Conservation (phyloP, 331 rosid species). For the Prunus yedoensis region DNA sequence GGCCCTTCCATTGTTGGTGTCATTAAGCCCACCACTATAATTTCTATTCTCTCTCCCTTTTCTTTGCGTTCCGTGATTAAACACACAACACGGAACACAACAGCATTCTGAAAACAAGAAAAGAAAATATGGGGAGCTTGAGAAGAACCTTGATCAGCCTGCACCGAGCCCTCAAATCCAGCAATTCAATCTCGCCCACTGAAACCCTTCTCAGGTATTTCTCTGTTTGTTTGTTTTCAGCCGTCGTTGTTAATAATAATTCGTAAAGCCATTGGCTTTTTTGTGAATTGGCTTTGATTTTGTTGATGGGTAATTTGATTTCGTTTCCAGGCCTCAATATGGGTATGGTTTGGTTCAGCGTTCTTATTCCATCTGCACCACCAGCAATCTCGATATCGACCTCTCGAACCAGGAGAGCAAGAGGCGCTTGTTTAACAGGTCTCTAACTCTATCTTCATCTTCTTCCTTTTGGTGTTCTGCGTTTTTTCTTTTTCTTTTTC, state of each 20-base stretch:
- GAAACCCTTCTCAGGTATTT: constrained; percentile 22
- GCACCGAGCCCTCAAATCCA: constrained; percentile 32
- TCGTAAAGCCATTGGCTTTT: not conserved
- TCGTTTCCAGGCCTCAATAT: constrained; percentile 27
- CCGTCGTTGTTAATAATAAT: not conserved
- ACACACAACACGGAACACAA: not conserved
- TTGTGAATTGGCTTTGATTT: not conserved
- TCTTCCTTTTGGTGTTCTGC: not conserved
- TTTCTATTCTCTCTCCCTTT: no score
- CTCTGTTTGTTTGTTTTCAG: constrained; percentile 1
- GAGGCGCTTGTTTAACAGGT: constrained; percentile 78
- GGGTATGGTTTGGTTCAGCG: constrained; percentile 17
- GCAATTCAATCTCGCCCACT: constrained; percentile 9
- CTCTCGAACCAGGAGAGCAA: constrained; percentile 72
- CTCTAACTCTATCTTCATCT: not conserved
- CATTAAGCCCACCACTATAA: not conserved
- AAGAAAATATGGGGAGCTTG: constrained; percentile 40
- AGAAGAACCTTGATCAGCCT: constrained; percentile 31
- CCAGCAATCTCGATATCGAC: constrained; percentile 39
- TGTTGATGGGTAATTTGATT: not conserved
- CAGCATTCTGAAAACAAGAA: not conserved
- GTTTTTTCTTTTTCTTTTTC: not conserved
- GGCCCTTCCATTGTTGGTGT: not conserved
- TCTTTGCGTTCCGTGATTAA: not conserved
- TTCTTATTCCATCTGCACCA: constrained; percentile 30